These are phyloP conservation scores for Persicaria tinctoria DNA, from an alignment of 148 eudicot genomes.

Conservation along the genomic window DNA sequence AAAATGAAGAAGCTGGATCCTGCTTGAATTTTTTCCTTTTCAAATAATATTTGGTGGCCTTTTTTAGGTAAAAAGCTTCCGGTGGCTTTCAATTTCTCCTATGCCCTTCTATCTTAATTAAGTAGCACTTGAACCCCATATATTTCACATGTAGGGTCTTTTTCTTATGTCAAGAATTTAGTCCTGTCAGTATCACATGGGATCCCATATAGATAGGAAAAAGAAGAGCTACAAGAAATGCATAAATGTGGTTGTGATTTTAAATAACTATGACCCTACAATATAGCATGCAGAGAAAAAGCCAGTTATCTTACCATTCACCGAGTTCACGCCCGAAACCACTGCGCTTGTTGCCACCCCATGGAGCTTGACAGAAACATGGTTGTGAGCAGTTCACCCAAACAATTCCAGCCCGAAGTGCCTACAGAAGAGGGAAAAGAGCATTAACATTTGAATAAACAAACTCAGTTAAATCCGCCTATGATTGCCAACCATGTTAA, in stretches of 20 bases:
- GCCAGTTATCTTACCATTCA: slow-evolving; percentile 53
- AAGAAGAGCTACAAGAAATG: not conserved
- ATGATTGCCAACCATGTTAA: not conserved
- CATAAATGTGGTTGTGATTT: not conserved
- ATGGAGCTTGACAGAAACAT: slow-evolving; percentile 96
- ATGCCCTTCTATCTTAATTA: not conserved
- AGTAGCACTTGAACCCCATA: not conserved
- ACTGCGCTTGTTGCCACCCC: slow-evolving; percentile 98
- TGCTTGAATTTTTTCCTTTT: not conserved
- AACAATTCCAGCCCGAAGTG: slow-evolving; percentile 75
- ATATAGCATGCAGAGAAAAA: not conserved
- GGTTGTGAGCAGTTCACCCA: slow-evolving; percentile 99
- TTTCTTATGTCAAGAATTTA: not conserved
- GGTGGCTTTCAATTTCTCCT: not conserved
- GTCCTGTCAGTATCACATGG: not conserved
- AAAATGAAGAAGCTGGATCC: too few relatives aligned
- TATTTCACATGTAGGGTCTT: not conserved
- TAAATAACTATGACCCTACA: not conserved
- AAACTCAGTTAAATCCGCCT: not conserved
- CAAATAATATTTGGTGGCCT: not conserved
- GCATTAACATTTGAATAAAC: not conserved
- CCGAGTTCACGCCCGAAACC: slow-evolving; percentile 99
- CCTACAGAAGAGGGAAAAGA: slow-evolving; percentile 33
- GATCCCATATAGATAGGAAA: not conserved
- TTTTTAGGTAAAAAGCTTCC: not conserved